A percentile compares a stretch with the other conserved stretches of the same genome.
Conservation (phyloP, 2,329 filamentous ascomycete genomes). For the Colletotrichum spinosum region DNA sequence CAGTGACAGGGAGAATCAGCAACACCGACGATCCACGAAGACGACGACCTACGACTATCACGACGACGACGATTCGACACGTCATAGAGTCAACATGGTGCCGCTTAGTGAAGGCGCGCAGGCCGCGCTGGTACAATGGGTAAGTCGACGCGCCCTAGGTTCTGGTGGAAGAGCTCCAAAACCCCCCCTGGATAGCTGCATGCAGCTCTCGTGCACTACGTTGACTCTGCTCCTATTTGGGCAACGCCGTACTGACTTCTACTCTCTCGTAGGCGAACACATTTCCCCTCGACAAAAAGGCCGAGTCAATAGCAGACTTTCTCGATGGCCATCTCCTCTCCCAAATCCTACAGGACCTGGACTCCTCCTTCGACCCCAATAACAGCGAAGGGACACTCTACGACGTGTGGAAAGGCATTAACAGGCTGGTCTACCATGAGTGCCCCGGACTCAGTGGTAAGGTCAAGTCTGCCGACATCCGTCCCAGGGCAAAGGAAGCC, state of each 20-base stretch:
- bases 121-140: constrained; percentile 68
- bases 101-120: constrained; percentile 59
- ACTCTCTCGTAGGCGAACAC: constrained; percentile 45
- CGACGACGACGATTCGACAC: constrained; percentile 13
- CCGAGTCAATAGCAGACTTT: constrained; percentile 63
- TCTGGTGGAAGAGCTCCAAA: too few species aligned
- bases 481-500: constrained; percentile 67
- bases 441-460: constrained; percentile 64
- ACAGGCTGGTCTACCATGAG: constrained; percentile 66
- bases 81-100: constrained; percentile 44
- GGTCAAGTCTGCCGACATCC: constrained; percentile 66
- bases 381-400: constrained; percentile 50
- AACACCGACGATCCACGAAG: not conserved
- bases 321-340: constrained; percentile 66
- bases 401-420: constrained; percentile 65
- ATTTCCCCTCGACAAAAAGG: constrained; percentile 58
- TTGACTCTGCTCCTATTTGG: not conserved
- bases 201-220: too few species aligned
- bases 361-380: constrained; percentile 62
- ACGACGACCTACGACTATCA: constrained; percentile 17
- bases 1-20: not conserved
- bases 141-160: constrained; percentile 45
- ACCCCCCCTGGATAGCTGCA: too few species aligned
- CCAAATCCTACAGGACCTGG: constrained; percentile 68
- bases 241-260: constrained; percentile 24